Conservation (phyloP, 371 early-diverging fungal genomes). For the Actinomucor elegans region DNA sequence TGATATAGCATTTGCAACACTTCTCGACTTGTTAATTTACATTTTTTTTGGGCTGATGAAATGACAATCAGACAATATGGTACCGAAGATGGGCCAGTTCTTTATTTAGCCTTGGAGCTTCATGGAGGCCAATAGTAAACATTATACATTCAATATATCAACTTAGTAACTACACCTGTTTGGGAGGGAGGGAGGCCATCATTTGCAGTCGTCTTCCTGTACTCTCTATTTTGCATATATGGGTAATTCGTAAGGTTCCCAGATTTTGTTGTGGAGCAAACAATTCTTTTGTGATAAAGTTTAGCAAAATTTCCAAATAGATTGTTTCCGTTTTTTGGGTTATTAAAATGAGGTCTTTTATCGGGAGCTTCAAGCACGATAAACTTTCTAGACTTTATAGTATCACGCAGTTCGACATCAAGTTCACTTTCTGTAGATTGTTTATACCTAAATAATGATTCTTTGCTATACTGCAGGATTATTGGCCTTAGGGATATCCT, state of each 20-base stretch:
- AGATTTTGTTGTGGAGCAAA: too few species aligned
- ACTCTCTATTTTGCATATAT: too few species aligned
- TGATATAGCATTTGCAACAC: too few species aligned
- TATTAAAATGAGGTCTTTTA: constrained; percentile 19
- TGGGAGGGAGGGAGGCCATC: too few species aligned
- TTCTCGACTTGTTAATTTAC: too few species aligned
- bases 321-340: too few species aligned
- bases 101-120: constrained; percentile 97
- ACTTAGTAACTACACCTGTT: neutral
- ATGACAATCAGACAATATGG: constrained; percentile 76
- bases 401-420: neutral
- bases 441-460: too few species aligned
- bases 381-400: neutral
- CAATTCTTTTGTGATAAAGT: too few species aligned
- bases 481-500: constrained; percentile 19
- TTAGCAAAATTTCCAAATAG: too few species aligned
- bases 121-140: constrained; percentile 82
- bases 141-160: neutral
- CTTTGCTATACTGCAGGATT: constrained; percentile 32
- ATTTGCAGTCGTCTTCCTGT: too few species aligned
- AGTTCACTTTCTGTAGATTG: neutral
- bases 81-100: constrained; percentile 86
- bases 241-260: too few species aligned
- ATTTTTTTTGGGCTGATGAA: constrained; percentile 78
- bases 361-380: constrained; percentile 1